These are phyloP conservation scores for Strigomonas oncopelti DNA, from an alignment of 208 protist genomes.

Conservation along the genomic window DNA sequence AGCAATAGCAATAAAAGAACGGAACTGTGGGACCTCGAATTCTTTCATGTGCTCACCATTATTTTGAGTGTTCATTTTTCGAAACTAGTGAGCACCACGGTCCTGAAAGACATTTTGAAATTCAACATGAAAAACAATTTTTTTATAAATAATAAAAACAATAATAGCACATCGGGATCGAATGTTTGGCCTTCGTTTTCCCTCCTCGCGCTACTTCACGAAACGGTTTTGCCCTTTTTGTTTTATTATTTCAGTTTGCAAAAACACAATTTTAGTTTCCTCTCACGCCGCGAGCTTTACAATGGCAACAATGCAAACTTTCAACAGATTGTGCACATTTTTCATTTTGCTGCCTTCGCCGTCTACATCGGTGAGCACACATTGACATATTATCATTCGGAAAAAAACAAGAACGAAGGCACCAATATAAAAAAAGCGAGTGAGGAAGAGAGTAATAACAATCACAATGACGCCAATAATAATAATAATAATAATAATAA, in stretches of 20 bases:
- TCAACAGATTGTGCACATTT: constrained; percentile 30
- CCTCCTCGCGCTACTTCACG: constrained; percentile 46
- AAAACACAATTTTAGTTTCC: constrained; percentile 60
- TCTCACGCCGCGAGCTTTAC: constrained; percentile 64
- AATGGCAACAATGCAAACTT: constrained; percentile 49
- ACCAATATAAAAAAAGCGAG: background rate
- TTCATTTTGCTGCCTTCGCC: constrained; percentile 64
- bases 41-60: constrained; percentile 4
- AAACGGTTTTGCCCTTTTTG: constrained; percentile 47
- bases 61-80: background rate
- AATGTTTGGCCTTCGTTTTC: too few species aligned
- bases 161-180: too few species aligned
- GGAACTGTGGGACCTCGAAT: constrained; percentile 1
- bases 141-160: too few species aligned
- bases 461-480: background rate
- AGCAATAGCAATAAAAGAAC: background rate
- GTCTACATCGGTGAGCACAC: background rate
- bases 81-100: background rate
- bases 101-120: background rate
- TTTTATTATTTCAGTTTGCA: constrained; percentile 41
- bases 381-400: background rate
- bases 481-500: constrained; percentile 1
- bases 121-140: too few species aligned
- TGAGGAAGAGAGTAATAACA: background rate
- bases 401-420: background rate